Base-by-base conservation (phyloP, 106 monocot species). In the Alisma plantagoaquatica region DNA sequence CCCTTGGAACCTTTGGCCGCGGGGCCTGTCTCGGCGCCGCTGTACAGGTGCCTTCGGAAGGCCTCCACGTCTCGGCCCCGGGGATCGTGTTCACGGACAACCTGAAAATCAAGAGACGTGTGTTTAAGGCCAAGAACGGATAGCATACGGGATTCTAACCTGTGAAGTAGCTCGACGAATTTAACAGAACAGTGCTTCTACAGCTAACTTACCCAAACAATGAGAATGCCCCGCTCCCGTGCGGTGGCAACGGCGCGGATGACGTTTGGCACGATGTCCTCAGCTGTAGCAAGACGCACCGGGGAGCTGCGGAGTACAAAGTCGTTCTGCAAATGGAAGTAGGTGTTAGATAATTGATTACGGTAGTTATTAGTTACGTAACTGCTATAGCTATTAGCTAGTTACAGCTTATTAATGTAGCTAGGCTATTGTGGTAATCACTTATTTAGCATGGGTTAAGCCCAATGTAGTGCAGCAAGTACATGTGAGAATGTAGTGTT, bases 1-100 rank as follows among this genome's bases (percentile, higher is more conserved):
- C 94, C 94, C 65, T 73, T 65, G 1, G 70, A 70, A 24, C 84
- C 89, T 57, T 74, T 81, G 10, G 48, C 43, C 28, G 68, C 76
- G 21, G 89, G 94, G 10, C 94, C 94, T 56, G 73, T 67, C 4
- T 89, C 84, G n/a, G n/a, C n/a, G 49, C 70, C 49, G 29, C 41
- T 59, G 63, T 96, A 96, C 14, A 64, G 52, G 59, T 76, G 81
- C 62, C 81, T 74, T 7, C 89, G 80, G 33, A 96, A 96, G 46
- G 73, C 63, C 41, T 96, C 94, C 25, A 79, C 94, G 63, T 96
- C 94, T 76, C 78, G 77, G 48, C 94, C 88, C 3, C 21, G 61
- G 10, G 76, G 84, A 33, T 96, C 94, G 58, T 96, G 84, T 51
- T 96, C 94, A 51, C 94, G 64, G 21, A 96, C 94, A 61, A 96